Evolutionary conservation across 331 rosid species (phyloP).

Genomic region (Malus hybrid): DNA sequence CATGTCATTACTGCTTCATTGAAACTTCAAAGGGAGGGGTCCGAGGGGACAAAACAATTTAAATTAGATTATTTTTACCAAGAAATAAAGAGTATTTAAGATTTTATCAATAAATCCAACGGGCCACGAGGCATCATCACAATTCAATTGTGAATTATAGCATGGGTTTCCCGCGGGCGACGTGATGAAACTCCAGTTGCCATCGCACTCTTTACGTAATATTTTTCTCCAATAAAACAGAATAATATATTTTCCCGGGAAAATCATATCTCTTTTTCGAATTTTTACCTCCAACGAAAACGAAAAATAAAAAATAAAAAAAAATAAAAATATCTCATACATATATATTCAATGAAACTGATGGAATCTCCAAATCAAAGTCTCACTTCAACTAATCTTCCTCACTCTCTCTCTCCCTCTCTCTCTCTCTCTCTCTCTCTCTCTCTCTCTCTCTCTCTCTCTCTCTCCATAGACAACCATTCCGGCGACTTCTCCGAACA

Average conservation of each 20-base stretch:
- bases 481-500: conserved; percentile 38
- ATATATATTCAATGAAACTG: conserved; percentile 46
- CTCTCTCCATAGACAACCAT: neutral
- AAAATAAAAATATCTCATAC: conserved; percentile 25
- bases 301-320: neutral
- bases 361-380: conserved; percentile 24
- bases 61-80: neutral
- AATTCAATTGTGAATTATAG: neutral
- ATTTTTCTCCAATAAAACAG: conserved; percentile 6
- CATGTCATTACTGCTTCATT: neutral
- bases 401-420: neutral
- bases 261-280: neutral
- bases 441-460: conserved; percentile 2
- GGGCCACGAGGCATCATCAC: conserved; percentile 1
- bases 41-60: too few relatives aligned
- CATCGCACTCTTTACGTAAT: conserved; percentile 5
- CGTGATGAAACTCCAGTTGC: neutral
- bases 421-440: conserved; percentile 4
- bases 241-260: conserved; percentile 1
- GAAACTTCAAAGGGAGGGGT: neutral
- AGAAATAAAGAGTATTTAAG: neutral
- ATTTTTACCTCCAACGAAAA: neutral
- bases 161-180: neutral
- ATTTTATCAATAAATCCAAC: neutral
- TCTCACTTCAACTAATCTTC: neutral